Base-by-base conservation (phyloP, 257 asterid species). In the Scutellaria minor region DNA sequence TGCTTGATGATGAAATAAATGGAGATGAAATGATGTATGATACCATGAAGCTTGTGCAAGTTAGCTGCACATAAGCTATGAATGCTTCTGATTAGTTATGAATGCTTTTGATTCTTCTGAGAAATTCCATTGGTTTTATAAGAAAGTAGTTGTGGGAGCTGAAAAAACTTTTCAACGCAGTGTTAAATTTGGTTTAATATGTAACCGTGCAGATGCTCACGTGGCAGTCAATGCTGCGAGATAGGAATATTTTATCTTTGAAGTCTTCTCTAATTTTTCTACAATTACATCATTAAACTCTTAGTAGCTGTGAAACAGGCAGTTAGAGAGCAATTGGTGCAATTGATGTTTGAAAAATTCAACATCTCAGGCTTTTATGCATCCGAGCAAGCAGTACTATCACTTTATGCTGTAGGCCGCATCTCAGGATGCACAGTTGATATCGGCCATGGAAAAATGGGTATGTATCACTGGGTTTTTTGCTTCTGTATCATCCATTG, bases 401-500 rank as follows among this genome's bases (percentile, higher is more conserved):
- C 98, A 42, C 98, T 90, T 70, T 93, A 93, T 87, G 97, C 97
- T 10, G 96, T 89, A 13, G 96, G 98, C 60, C 96, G 98, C 67
- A 92, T 92, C 80, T 92, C 98, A 12, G 98, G 98, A 70, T 92
- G 98, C 84, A 81, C 94, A 12, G 93, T 92, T 73, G 98, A 90
- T 76, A 83, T 92, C 44, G 98, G 98, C 39, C 96, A 92, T 78
- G 98, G 96, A 66, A 92, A 90, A 83, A 85, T 88, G 70, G 97
- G 97, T 92, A 89, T 48, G 71, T 68, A 31, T 70, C 24, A 22
- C 24, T 44, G 5, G 44, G 63, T 24, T 20, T 55, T 35, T 63
- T 64, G 31, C 72, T 63, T 63, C 42, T 71, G 40, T 44, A 47
- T 14, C 14, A 46, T 62, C 24, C 9, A 53, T 60, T 50, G 45